Conservation (phyloP, 2,329 filamentous ascomycete species). For the Talaromyces sp. region DNA sequence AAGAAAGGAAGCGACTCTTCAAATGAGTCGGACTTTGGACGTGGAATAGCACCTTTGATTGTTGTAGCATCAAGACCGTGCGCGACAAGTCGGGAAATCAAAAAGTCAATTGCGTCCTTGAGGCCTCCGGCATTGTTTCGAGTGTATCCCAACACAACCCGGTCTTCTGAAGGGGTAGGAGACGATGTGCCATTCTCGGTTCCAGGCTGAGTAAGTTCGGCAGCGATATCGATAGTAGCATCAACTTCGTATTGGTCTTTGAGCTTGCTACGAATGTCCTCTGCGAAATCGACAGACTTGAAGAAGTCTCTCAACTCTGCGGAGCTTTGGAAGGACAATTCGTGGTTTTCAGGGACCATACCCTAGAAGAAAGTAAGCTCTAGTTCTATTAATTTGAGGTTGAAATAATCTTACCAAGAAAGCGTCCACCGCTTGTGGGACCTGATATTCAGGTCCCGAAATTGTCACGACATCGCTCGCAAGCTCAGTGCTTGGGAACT, state of each 20-base stretch:
- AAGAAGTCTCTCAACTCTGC: conserved; percentile 76
- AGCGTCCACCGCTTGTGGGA: conserved; percentile 92
- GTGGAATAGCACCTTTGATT: conserved; percentile 89
- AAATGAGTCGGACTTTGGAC: conserved; percentile 98
- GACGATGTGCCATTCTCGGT: conserved; percentile 42
- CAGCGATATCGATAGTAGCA: conserved; percentile 62
- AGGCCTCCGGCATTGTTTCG: conserved; percentile 95
- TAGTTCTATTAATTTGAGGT: neutral
- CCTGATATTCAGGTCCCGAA: conserved; percentile 95
- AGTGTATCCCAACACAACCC: conserved; percentile 76
- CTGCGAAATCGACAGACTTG: conserved; percentile 73
- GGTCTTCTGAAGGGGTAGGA: conserved; percentile 46
- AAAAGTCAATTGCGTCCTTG: conserved; percentile 91
- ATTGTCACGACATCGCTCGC: conserved; percentile 95
- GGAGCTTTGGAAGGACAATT: conserved; percentile 77
- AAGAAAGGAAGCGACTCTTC: conserved; percentile 97
- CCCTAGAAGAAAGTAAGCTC: conserved; percentile 53
- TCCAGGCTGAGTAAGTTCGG: conserved; percentile 32
- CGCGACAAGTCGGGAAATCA: conserved; percentile 79
- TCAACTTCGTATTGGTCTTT: conserved; percentile 91
- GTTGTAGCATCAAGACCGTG: conserved; percentile 84
- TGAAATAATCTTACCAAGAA: conserved; percentile 63
- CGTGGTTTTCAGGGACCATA: conserved; percentile 96
- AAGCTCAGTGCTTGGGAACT: conserved; percentile 95
- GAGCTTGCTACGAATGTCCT: conserved; percentile 77